Evolutionary conservation across 768 basidiomycete species (phyloP), one percentile per base, ranked within the genome.

Genomic region (Lactarius tabidus): DNA sequence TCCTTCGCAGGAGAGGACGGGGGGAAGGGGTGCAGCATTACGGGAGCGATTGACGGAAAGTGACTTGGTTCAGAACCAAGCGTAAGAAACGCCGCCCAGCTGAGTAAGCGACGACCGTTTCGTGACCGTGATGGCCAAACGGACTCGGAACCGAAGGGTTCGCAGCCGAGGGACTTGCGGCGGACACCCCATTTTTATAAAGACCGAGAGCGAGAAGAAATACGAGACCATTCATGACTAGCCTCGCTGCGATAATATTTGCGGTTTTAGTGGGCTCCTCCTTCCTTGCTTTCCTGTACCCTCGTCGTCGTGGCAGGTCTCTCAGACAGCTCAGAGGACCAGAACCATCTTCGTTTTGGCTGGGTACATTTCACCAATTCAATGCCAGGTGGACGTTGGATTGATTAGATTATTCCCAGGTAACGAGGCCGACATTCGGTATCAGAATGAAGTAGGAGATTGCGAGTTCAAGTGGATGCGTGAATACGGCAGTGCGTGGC

Each of bases 401-500:
- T 2, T 2, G 15, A 51, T 6, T 51, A 0, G 4, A 51, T 51
- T 12, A 6, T 51, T 51, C 23, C 1, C 26, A 60, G 60, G 48
- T 18, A 60, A 39, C 18, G 48, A 60, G 3, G 45, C 18, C 2
- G 53, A 62, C 9, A 6, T 56, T 12, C 38, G 38, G 7, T 41
- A 55, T 17, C 39, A 55, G 53, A 23, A 60, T 12, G 63, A 72
- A 54, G 71, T 73, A 14, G 72, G 72, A 3, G 67, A 70, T 18
- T 56, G 66, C 2, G 64, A 69, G 29, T 63, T 62, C 45, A 45
- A 67, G n/a, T 72, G 66, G 57, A 59, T 67, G 38, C 43, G 56
- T 45, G 65, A 71, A 48, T 74, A 69, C 56, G 73, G 73, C 10
- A 39, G 56, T 10, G 64, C 63, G 7, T 72, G 70, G 66, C 59